Conservation (phyloP, 164 flowering plant genomes). For the Taxillus chinensis region DNA sequence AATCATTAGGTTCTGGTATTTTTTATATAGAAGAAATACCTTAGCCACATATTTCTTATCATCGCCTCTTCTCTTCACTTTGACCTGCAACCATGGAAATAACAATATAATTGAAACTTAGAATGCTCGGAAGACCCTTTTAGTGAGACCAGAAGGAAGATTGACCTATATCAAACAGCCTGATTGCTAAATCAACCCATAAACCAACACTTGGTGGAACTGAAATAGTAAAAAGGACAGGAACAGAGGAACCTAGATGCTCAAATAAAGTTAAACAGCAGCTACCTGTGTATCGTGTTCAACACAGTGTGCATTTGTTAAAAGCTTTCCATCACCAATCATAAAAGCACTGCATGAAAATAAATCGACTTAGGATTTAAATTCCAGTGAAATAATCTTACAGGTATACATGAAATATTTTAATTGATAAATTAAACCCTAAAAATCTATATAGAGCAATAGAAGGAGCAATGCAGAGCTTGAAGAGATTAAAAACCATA, state of each 20-base stretch:
- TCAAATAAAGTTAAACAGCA: too few species aligned
- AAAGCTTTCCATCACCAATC: slow-evolving; percentile 83
- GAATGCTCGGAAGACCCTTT: neutral
- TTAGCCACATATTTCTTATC: slow-evolving; percentile 93
- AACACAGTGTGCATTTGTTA: slow-evolving; percentile 98
- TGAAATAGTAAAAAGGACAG: neutral
- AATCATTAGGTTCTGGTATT: too few species aligned
- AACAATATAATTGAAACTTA: neutral
- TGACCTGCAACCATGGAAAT: slow-evolving; percentile 49
- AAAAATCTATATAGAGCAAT: too few species aligned
- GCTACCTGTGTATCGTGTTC: slow-evolving; percentile 85
- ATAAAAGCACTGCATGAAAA: slow-evolving; percentile 79
- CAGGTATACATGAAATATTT: too few species aligned
- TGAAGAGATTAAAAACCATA: too few species aligned
- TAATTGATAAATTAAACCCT: too few species aligned
- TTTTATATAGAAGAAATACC: slow-evolving; percentile 30
- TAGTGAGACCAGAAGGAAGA: neutral
- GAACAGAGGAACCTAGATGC: neutral
- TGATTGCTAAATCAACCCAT: too few species aligned
- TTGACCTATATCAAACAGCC: neutral
- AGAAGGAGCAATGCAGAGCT: too few species aligned
- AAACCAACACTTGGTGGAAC: neutral
- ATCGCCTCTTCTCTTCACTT: slow-evolving; percentile 97
- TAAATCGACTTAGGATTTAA: neutral
- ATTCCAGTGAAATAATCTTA: too few species aligned